phyloP scores from a whole-genome alignment of 345 rosid genomes.

The Corchorus olitorius region DNA sequence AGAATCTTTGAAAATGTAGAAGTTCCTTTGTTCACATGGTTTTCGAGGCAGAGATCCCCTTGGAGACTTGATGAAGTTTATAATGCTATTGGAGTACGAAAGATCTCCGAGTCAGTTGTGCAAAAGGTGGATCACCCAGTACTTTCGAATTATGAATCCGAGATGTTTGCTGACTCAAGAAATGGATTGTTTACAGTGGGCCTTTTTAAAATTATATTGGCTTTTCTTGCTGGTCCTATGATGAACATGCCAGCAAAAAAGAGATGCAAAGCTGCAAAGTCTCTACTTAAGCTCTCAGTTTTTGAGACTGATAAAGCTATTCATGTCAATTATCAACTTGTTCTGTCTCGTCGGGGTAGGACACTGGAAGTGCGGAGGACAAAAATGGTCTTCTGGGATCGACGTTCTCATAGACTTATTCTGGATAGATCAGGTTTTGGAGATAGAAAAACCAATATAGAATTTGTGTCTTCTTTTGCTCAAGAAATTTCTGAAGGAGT shows the following conservation, averaged over 20 bases:
- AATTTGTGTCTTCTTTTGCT: constrained; percentile 16
- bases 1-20: neutral
- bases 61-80: neutral
- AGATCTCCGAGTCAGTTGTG: neutral
- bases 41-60: neutral
- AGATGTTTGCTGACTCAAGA: neutral
- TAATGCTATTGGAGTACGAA: neutral
- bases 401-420: neutral
- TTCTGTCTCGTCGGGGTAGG: neutral
- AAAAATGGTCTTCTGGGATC: constrained; percentile 14
- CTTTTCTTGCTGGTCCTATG: constrained; percentile 11
- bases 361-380: neutral
- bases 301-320: neutral
- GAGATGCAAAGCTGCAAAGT: constrained; percentile 20
- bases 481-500: constrained; percentile 9
- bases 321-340: neutral
- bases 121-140: neutral
- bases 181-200: constrained; percentile 18
- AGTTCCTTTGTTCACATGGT: constrained; percentile 15
- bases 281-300: constrained; percentile 13
- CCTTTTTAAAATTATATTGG: constrained; percentile 12
- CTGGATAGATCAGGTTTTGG: constrained; percentile 13
- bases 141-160: neutral
- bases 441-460: constrained; percentile 11
- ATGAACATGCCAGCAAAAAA: neutral